These are phyloP conservation scores for Tolypocladium pustulatum DNA, from an alignment of 2,329 filamentous ascomycete genomes.

Conservation along the genomic window DNA sequence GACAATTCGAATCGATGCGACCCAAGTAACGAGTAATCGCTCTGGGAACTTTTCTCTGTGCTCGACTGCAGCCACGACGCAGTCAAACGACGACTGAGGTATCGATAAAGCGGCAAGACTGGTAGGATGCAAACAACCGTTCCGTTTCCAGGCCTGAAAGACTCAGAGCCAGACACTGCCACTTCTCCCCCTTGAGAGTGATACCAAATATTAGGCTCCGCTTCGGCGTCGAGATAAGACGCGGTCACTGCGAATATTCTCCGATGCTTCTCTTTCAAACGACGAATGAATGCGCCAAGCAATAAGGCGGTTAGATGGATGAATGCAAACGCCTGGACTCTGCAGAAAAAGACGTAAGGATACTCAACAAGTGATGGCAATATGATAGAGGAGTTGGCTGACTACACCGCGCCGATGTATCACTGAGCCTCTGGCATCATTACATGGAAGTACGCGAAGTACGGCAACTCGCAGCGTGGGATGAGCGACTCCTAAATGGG, in stretches of 20 bases:
- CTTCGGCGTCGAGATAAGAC: neutral
- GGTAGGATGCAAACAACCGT: neutral
- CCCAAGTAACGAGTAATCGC: neutral
- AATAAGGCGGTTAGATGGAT: neutral
- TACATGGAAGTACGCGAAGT: no score
- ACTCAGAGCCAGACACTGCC: no score
- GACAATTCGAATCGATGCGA: neutral
- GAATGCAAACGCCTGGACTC: neutral
- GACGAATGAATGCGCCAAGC: neutral
- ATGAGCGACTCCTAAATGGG: constrained; percentile 1
- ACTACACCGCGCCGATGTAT: neutral
- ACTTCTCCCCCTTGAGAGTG: neutral
- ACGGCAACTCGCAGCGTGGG: neutral
- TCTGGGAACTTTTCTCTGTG: neutral
- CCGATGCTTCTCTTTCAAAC: neutral
- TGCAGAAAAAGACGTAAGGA: neutral
- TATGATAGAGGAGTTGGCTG: neutral
- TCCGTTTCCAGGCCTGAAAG: neutral
- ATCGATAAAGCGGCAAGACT: neutral
- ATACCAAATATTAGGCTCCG: neutral
- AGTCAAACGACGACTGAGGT: neutral
- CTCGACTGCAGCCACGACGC: no score
- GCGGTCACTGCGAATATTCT: neutral
- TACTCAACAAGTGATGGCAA: neutral
- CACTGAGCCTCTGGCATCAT: neutral